Evolutionary conservation across 176 grass and related monocot species (phyloP).

Genomic region (Cymbopogon citratus): DNA sequence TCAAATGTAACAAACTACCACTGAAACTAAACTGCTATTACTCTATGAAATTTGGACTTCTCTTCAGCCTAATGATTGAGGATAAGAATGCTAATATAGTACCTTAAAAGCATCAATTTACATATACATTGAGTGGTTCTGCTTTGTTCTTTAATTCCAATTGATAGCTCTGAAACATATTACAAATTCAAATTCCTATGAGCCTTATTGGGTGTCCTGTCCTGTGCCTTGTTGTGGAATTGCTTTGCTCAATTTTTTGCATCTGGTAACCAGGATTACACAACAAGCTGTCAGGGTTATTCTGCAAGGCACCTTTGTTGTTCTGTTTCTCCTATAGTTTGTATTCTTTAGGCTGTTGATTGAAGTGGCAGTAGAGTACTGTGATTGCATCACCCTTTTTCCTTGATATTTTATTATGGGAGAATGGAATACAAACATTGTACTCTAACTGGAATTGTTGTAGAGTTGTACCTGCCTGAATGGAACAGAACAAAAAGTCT

Average conservation of each 20-base stretch:
- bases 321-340: not conserved
- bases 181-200: not conserved
- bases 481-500: slow-evolving; percentile 15
- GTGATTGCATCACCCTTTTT: not conserved
- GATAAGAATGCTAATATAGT: not conserved
- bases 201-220: not conserved
- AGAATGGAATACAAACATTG: not conserved
- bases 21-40: not conserved
- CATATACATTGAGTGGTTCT: not conserved
- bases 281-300: not conserved
- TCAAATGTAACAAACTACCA: not conserved
- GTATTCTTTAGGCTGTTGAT: not conserved
- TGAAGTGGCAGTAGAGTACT: not conserved
- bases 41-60: not conserved
- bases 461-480: not conserved
- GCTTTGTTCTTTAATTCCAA: not conserved
- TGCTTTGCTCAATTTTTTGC: not conserved
- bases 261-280: not conserved
- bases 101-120: not conserved
- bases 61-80: not conserved
- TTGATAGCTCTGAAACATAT: not conserved
- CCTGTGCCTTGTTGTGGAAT: not conserved
- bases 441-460: slow-evolving; percentile 15
- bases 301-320: not conserved
- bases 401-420: slow-evolving; percentile 1